A percentile compares a stretch with the other conserved stretches of the same genome.
phyloP scores from a whole-genome alignment of 805 yeast species.

The Jamesozyma rosinii region DNA sequence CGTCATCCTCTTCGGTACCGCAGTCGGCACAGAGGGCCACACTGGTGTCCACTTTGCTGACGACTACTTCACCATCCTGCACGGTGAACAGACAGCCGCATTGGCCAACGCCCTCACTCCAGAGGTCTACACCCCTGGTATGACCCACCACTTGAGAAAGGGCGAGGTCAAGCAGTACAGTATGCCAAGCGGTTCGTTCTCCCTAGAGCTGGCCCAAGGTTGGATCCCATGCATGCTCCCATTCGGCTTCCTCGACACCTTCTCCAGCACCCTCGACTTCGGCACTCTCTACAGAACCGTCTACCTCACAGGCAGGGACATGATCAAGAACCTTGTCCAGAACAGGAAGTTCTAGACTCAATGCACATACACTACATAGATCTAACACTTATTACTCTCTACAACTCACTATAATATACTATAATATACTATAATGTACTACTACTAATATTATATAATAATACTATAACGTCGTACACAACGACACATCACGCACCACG shows the following conservation, averaged over 20 bases:
- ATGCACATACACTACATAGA: too few species aligned
- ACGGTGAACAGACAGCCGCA: constrained; percentile 73
- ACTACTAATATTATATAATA: too few species aligned
- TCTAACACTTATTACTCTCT: too few species aligned
- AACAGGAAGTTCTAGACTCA: constrained; percentile 54
- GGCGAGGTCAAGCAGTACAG: constrained; percentile 77
- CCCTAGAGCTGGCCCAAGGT: constrained; percentile 94
- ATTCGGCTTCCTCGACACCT: constrained; percentile 77
- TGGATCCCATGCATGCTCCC: constrained; percentile 98
- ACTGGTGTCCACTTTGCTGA: constrained; percentile 94
- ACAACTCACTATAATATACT: too few species aligned
- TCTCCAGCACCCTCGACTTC: constrained; percentile 73
- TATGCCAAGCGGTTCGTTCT: constrained; percentile 76
- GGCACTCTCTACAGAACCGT: constrained; percentile 60
- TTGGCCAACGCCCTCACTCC: constrained; percentile 52
- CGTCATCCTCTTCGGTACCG: constrained; percentile 84
- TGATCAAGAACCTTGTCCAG: constrained; percentile 52
- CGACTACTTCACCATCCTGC: constrained; percentile 86
- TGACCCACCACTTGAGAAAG: constrained; percentile 65
- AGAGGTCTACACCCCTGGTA: constrained; percentile 78
- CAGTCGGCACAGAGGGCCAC: constrained; percentile 94
- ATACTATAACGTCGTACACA: too few species aligned
- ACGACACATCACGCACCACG: too few species aligned
- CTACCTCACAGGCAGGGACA: constrained; percentile 67
- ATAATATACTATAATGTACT: too few species aligned